These are phyloP conservation scores for Pseudopyricularia javanii DNA, from an alignment of 2,329 filamentous ascomycete species.

Conservation along the genomic window DNA sequence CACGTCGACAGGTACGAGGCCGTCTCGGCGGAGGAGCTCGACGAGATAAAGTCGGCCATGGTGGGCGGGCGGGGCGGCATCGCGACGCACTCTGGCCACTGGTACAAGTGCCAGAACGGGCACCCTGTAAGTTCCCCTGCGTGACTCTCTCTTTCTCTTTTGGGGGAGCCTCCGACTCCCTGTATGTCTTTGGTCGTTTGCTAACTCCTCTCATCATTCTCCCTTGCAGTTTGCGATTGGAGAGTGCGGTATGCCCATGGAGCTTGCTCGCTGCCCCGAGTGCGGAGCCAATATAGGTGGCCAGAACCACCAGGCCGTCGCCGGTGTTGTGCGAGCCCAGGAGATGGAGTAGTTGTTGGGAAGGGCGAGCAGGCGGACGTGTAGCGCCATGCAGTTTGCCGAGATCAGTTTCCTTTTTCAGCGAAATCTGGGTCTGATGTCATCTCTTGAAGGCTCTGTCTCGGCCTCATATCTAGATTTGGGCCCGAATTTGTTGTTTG, in stretches of 20 bases:
- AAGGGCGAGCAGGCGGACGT: background rate
- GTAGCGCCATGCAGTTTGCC: background rate
- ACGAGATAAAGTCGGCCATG: constrained; percentile 39
- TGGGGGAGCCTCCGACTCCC: no score
- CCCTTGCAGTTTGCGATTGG: constrained; percentile 41
- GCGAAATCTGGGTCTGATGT: no score
- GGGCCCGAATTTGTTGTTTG: no score
- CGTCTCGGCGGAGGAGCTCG: constrained; percentile 38
- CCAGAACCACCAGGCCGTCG: constrained; percentile 29
- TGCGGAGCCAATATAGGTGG: constrained; percentile 48
- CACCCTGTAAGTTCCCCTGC: constrained; percentile 24
- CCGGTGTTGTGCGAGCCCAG: constrained; percentile 35
- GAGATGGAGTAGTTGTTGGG: constrained; percentile 28
- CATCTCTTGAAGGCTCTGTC: no score
- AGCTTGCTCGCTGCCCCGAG: constrained; percentile 47
- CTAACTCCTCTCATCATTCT: background rate
- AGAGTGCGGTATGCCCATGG: constrained; percentile 55
- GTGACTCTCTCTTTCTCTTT: background rate
- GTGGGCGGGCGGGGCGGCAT: constrained; percentile 30
- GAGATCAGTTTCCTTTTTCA: background rate
- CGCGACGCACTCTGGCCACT: constrained; percentile 32
- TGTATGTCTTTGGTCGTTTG: no score
- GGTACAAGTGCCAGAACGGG: constrained; percentile 46
- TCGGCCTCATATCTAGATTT: no score
- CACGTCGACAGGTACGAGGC: constrained; percentile 25